Base-by-base conservation (phyloP, 371 early-diverging fungal species). In the Chytridiales sp. region DNA sequence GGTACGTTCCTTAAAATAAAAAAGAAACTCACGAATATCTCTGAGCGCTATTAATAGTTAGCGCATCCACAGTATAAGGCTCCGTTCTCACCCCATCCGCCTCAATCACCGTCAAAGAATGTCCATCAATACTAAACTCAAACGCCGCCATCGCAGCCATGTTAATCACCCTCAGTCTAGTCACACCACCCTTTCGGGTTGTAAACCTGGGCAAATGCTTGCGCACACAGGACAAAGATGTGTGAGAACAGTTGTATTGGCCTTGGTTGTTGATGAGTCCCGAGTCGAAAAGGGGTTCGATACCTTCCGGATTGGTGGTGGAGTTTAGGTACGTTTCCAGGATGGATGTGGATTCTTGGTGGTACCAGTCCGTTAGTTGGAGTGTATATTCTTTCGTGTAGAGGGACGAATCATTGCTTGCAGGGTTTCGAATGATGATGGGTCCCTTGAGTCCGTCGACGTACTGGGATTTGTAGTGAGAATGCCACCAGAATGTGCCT, bases 401-500 rank as follows among this genome's bases (percentile, higher is more conserved):
- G 9, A 83, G 68, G 68, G 43, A 87, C 88, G 52, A 87, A 87
- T 87, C 87, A 60, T 91, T 89, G 0, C 71, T 68, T n/a, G n/a
- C n/a, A 5, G 74, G 73, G 54, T 83, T 78, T 58, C 85, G 79
- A 47, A 94, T 72, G 55, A 93, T 76, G 27, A 94, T 62, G 1
- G 93, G 83, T 3, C 83, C 83, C 47, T 86, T 81, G 43, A 92
- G 74, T 38, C 93, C 93, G 59, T 94, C 92, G 50, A 87, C 78
- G 64, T 90, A 89, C 62, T 91, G 91, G 47, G 81, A 85, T 49
- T 75, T 26, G 47, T 46, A 64, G 62, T 90, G 89, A 17, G 80
- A 78, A 49, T 91, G 92, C 56, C 80, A 78, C 89, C 89, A 90
- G 74, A 77, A 90, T 17, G 88, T 84, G 5, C 91, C 90, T 15